phyloP scores from a whole-genome alignment of 2,329 filamentous ascomycete genomes.

The Sporothrix pseudoabietina region DNA sequence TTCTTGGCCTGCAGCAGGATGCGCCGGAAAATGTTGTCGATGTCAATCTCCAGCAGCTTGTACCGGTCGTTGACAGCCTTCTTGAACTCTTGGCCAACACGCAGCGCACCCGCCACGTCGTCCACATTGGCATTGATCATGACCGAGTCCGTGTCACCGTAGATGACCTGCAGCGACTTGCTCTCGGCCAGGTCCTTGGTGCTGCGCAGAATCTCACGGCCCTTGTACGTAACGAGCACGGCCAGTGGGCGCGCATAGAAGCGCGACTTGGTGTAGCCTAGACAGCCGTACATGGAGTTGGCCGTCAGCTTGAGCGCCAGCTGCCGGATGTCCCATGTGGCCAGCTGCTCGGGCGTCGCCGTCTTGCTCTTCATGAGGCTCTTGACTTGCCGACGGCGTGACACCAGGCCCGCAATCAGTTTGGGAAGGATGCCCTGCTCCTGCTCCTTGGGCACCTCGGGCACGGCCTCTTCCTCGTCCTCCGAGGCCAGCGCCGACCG shows the following conservation, averaged over 20 bases:
- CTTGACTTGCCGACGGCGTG: slow-evolving; percentile 88
- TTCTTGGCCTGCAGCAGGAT: slow-evolving; percentile 97
- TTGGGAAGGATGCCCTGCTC: slow-evolving; percentile 83
- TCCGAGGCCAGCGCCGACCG: slow-evolving; percentile 56
- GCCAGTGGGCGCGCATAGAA: slow-evolving; percentile 96
- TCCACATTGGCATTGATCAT: slow-evolving; percentile 99
- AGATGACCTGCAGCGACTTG: slow-evolving; percentile 90
- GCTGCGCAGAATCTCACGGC: slow-evolving; percentile 92
- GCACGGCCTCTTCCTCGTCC: slow-evolving; percentile 83
- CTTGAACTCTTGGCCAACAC: slow-evolving; percentile 94
- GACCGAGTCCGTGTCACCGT: slow-evolving; percentile 98
- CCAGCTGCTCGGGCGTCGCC: slow-evolving; percentile 81
- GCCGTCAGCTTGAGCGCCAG: slow-evolving; percentile 94
- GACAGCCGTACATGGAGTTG: slow-evolving; percentile 99
- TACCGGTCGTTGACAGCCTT: slow-evolving; percentile 92
- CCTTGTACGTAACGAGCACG: slow-evolving; percentile 95
- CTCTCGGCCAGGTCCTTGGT: slow-evolving; percentile 95
- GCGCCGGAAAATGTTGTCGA: slow-evolving; percentile 94
- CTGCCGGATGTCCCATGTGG: slow-evolving; percentile 98
- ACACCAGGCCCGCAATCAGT: slow-evolving; percentile 89
- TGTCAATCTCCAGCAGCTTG: slow-evolving; percentile 91
- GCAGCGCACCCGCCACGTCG: slow-evolving; percentile 85
- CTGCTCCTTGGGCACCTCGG: slow-evolving; percentile 78
- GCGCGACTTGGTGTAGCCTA: slow-evolving; percentile 94
- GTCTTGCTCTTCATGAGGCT: slow-evolving; percentile 93